phyloP scores from a whole-genome alignment of 345 rosid species.

The Brassica nigra region DNA sequence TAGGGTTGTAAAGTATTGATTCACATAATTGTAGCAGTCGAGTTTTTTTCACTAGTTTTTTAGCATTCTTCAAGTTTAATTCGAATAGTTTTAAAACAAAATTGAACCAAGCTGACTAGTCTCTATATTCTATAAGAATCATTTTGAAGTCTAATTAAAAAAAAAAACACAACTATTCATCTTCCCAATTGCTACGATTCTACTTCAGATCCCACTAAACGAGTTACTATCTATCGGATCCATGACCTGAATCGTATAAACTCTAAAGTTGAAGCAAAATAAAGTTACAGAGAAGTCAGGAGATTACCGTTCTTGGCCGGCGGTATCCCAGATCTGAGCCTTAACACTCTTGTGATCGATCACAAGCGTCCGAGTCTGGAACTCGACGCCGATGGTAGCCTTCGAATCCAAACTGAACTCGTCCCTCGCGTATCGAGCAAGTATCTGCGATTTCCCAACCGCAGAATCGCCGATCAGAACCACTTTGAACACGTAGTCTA shows the following conservation, averaged over 20 bases:
- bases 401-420: conserved; percentile 90
- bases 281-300: neutral
- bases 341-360: conserved; percentile 84
- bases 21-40: too few relatives aligned
- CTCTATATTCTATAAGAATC: too few relatives aligned
- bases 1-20: too few relatives aligned
- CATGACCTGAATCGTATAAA: neutral
- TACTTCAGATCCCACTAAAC: neutral
- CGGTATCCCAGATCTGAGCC: conserved; percentile 99
- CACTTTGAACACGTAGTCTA: conserved; percentile 81
- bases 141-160: too few relatives aligned
- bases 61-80: neutral
- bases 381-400: conserved; percentile 94
- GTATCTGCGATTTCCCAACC: conserved; percentile 86
- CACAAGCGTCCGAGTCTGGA: conserved; percentile 83
- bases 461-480: conserved; percentile 94
- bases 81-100: neutral
- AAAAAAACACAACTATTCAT: neutral
- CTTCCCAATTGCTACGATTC: neutral
- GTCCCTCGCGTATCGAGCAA: conserved; percentile 76
- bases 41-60: too few relatives aligned
- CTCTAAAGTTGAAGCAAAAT: conserved; percentile 16
- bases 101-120: neutral
- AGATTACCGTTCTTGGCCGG: conserved; percentile 86
- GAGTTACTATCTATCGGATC: conserved; percentile 3